Conservation (phyloP, 2,329 filamentous ascomycete species). For the Clonostachys solani region DNA sequence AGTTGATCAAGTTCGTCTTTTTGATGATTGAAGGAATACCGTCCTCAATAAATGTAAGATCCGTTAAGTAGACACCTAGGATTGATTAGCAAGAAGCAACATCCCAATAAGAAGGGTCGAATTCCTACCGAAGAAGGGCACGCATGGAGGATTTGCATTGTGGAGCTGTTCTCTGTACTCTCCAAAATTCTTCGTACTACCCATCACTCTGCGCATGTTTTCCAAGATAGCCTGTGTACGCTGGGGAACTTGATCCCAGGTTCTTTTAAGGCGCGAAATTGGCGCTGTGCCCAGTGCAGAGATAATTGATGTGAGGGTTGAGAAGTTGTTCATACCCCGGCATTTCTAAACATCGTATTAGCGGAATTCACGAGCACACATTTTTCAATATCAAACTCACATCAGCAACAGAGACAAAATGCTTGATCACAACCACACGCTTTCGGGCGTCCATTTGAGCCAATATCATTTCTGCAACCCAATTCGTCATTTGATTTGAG, state of each 20-base stretch:
- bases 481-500: slow-evolving; percentile 98
- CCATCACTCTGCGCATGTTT: slow-evolving; percentile 91
- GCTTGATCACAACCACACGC: slow-evolving; percentile 94
- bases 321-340: slow-evolving; percentile 90
- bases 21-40: slow-evolving; percentile 96
- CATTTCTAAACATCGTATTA: slow-evolving; percentile 65
- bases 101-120: neutral
- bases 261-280: slow-evolving; percentile 87
- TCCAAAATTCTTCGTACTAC: slow-evolving; percentile 95
- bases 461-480: slow-evolving; percentile 98
- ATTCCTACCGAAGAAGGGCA: slow-evolving; percentile 87
- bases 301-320: slow-evolving; percentile 94
- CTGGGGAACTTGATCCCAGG: slow-evolving; percentile 89
- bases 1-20: slow-evolving; percentile 96
- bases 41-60: slow-evolving; percentile 97
- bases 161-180: slow-evolving; percentile 94
- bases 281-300: slow-evolving; percentile 92
- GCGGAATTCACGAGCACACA: neutral
- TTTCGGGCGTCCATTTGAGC: slow-evolving; percentile 94
- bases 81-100: neutral
- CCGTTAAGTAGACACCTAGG: slow-evolving; percentile 88
- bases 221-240: slow-evolving; percentile 78
- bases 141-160: slow-evolving; percentile 91
- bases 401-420: slow-evolving; percentile 94
- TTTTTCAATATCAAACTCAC: slow-evolving; percentile 48